Conservation (phyloP, 345 rosid species). For the Camelina laxa region DNA sequence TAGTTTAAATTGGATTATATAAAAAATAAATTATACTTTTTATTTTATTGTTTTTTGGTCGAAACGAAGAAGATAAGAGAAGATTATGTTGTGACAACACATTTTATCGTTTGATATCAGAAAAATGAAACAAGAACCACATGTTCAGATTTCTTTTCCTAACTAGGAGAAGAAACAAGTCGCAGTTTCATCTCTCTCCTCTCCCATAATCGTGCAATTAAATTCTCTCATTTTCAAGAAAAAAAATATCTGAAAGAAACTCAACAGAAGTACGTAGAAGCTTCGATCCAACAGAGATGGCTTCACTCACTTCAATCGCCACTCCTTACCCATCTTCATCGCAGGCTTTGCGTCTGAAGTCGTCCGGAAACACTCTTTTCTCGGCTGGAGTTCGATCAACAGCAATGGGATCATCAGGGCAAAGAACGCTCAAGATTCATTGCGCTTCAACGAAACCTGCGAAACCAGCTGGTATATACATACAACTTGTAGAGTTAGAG, state of each 20-base stretch:
- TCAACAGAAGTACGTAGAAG: slow-evolving; percentile 1
- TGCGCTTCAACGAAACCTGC: slow-evolving; percentile 80
- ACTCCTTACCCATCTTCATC: slow-evolving; percentile 54
- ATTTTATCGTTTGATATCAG: not conserved
- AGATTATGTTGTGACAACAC: slow-evolving; percentile 2
- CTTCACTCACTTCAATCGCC: slow-evolving; percentile 57
- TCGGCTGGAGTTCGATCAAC: slow-evolving; percentile 44
- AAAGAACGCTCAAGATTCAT: slow-evolving; percentile 49
- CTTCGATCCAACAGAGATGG: slow-evolving; percentile 47
- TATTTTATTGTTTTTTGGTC: not conserved
- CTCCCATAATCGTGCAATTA: slow-evolving; percentile 20
- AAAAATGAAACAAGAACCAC: slow-evolving; percentile 35
- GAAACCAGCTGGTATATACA: slow-evolving; percentile 75
- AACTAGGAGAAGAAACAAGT: not conserved
- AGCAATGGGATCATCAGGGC: slow-evolving; percentile 23
- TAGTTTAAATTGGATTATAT: no score
- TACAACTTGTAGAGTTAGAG: slow-evolving; percentile 24
- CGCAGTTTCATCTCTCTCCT: not conserved
- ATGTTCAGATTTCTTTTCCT: slow-evolving; percentile 36
- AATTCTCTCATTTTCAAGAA: slow-evolving; percentile 30
- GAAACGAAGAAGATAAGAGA: slow-evolving; percentile 38
- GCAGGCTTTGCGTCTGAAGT: slow-evolving; percentile 38
- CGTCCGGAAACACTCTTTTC: slow-evolving; percentile 36
- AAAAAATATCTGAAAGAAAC: not conserved
- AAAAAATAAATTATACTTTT: not conserved